Percentiles rank a stretch among this genome's conserved stretches.
These are phyloP conservation scores for Ophidiomyces ophidiicola DNA, from an alignment of 2,329 filamentous ascomycete genomes.

Conservation along the genomic window DNA sequence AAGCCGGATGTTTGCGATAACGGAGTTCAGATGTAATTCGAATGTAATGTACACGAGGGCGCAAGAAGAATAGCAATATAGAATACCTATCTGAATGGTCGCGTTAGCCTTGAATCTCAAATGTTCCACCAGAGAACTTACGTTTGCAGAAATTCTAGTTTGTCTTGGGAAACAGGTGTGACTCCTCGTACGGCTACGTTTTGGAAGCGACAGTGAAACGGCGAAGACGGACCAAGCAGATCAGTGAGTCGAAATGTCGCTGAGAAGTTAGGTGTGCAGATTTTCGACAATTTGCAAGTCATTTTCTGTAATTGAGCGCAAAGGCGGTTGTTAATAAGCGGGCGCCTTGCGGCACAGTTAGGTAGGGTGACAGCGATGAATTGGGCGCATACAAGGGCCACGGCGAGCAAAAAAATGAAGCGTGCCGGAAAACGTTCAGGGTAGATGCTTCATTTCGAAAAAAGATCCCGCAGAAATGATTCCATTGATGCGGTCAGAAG, in stretches of 20 bases:
- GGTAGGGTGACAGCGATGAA: neutral
- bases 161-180: slow-evolving; percentile 1
- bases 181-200: slow-evolving; percentile 12
- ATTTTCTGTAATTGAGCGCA: slow-evolving; percentile 25
- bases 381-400: slow-evolving; percentile 4
- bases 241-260: slow-evolving; percentile 14
- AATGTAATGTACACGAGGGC: no score
- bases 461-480: neutral
- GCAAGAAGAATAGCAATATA: no score
- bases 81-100: no score
- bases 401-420: slow-evolving; percentile 3
- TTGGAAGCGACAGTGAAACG: slow-evolving; percentile 19
- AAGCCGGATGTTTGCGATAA: no score
- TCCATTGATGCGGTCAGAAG: slow-evolving; percentile 6
- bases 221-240: slow-evolving; percentile 16
- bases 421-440: neutral
- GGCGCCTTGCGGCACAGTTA: neutral
- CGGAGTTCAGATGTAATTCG: no score
- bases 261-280: slow-evolving; percentile 19
- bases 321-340: neutral
- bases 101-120: no score
- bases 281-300: slow-evolving; percentile 20
- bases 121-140: slow-evolving; percentile 6
- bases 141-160: slow-evolving; percentile 8
- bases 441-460: slow-evolving; percentile 6